phyloP scores from a whole-genome alignment of 768 basidiomycete genomes.

The Myochromella boudieri region DNA sequence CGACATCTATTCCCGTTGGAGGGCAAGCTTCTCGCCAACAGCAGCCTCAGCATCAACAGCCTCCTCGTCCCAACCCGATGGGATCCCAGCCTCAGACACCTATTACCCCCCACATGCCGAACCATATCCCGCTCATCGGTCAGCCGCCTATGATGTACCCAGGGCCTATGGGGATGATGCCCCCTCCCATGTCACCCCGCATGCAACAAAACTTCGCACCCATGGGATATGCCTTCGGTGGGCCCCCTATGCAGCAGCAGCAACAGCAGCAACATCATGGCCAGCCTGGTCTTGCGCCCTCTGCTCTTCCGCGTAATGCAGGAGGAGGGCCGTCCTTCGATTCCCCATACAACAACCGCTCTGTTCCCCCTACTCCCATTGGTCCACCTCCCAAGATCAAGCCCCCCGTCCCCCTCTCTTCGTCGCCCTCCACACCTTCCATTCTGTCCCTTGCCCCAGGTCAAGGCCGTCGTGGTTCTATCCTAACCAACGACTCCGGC shows the following conservation, averaged over 20 bases:
- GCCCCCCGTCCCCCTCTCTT: constrained; percentile 26
- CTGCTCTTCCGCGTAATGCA: constrained; percentile 51
- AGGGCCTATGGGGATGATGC: constrained; percentile 37
- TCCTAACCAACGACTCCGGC: constrained; percentile 47
- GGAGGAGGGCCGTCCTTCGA: constrained; percentile 53
- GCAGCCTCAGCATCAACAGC: constrained; percentile 29
- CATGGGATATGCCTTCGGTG: constrained; percentile 53
- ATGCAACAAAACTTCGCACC: constrained; percentile 48
- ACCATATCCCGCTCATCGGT: constrained; percentile 40
- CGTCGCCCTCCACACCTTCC: constrained; percentile 35
- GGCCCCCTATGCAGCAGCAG: constrained; percentile 37
- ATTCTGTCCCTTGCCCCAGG: constrained; percentile 44
- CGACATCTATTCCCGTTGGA: constrained; percentile 23
- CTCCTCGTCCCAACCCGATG: constrained; percentile 34
- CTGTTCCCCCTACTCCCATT: constrained; percentile 45
- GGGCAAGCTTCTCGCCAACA: constrained; percentile 34
- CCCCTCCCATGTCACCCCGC: constrained; percentile 56
- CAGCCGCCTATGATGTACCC: constrained; percentile 48
- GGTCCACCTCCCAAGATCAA: constrained; percentile 54
- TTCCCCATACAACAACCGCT: constrained; percentile 43
- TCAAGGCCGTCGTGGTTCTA: constrained; percentile 45
- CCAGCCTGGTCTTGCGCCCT: constrained; percentile 45
- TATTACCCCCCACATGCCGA: constrained; percentile 44
- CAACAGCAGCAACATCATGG: constrained; percentile 26
- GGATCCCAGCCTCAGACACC: constrained; percentile 50